Evolutionary conservation across 768 basidiomycete species (phyloP), one percentile per base, ranked within the genome.

Genomic region (Pleurotus sapidus): DNA sequence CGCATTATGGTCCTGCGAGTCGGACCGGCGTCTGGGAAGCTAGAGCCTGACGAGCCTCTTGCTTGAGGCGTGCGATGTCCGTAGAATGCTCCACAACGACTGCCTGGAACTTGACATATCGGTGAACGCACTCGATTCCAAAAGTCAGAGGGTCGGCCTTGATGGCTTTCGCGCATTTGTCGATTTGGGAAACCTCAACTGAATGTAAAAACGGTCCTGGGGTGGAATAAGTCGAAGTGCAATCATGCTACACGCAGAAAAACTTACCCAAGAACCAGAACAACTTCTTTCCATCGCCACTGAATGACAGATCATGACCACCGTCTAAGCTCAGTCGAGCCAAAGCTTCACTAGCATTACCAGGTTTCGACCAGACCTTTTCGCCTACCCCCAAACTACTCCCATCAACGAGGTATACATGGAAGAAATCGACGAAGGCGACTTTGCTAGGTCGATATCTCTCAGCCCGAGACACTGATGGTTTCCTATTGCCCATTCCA

Each of bases 241-340:
- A 27, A 39, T 12, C 24, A 24, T 20, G 23, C 15, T 1, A 5
- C 9, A 20, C n/a, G 42, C 34, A 23, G 47, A 49, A 51, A 37
- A 27, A 75, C 46, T 24, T 65, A 88, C 89, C 89, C 27, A 91
- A 75, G 69, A 91, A 81, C 89, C 89, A 91, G 60, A 88, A 87
- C 34, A 90, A 56, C 30, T 73, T 83, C 55, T 76, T 81, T 15
- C 89, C 88, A 65, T 89, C 84, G 9, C 77, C 64, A 34, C 81
- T 86, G 73, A 81, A 85, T 2, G 82, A 76, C 38, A 90, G 66
- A 64, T 86, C 86, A 62, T 91, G 89, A 0, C 88, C 89, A 15
- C 89, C 89, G 66, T 90, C 87, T 61, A 88, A 63, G 63, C 88
- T 89, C 57, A 90, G 57, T 34, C 88, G 77, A 3, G 78, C 78